phyloP scores from a whole-genome alignment of 441 rosid genomes.

The Populus hybrid region DNA sequence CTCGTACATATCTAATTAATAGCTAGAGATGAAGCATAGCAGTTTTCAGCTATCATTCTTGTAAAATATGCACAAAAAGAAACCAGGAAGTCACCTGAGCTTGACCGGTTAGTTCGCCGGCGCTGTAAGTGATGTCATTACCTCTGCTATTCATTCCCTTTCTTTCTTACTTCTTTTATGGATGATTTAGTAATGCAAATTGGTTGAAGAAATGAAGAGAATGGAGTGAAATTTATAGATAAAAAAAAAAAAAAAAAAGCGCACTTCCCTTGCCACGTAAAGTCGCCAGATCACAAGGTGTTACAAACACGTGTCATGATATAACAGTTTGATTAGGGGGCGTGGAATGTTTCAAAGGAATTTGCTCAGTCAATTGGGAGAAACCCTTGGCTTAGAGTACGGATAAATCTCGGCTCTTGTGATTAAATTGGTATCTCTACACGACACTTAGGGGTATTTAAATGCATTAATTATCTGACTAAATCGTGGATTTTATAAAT shows the following conservation, averaged over 20 bases:
- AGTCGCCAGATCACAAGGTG: background rate
- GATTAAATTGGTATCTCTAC: too few species aligned
- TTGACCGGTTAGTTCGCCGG: conserved; percentile 10
- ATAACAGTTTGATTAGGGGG: background rate
- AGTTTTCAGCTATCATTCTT: too few species aligned
- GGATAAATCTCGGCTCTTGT: background rate
- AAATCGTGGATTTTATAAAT: too few species aligned
- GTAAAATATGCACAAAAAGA: background rate
- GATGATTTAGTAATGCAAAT: background rate
- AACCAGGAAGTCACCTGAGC: conserved; percentile 11
- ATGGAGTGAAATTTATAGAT: conserved; percentile 7
- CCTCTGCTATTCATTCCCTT: conserved; percentile 21
- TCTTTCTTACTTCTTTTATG: background rate
- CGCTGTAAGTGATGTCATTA: conserved; percentile 5
- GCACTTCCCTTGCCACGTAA: too few species aligned
- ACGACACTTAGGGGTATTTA: too few species aligned
- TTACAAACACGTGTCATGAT: conserved; percentile 1
- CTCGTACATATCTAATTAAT: too few species aligned
- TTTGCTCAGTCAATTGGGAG: conserved; percentile 4
- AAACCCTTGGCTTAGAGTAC: background rate
- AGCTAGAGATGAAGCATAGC: background rate
- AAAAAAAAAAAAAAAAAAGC: background rate
- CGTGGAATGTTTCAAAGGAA: background rate
- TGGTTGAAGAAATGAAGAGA: background rate
- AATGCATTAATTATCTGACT: too few species aligned